Evolutionary conservation across 1,284 basidiomycete genomes (phyloP).

Genomic region (Prillingera fragicola): DNA sequence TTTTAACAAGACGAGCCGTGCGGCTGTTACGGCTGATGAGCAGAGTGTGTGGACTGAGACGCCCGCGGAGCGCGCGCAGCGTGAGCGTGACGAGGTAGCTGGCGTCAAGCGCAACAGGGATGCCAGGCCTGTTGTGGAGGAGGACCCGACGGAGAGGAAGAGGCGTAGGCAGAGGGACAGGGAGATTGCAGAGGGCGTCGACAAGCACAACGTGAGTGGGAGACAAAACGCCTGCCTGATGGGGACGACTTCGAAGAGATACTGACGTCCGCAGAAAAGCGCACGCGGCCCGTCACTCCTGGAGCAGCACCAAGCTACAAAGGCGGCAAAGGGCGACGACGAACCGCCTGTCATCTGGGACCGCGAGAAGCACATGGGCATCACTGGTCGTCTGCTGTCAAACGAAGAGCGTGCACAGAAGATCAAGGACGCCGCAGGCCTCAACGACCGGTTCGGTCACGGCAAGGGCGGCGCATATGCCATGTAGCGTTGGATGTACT

Average conservation of each 20-base stretch:
- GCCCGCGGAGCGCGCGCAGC: constrained; percentile 74
- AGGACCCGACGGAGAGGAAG: constrained; percentile 51
- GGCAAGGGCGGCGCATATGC: constrained; percentile 46
- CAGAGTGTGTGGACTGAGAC: constrained; percentile 85
- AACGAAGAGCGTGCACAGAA: constrained; percentile 69
- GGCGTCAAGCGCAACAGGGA: constrained; percentile 70
- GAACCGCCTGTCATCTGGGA: constrained; percentile 73
- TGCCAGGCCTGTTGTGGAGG: constrained; percentile 51
- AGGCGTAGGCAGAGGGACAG: constrained; percentile 58
- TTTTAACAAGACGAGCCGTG: constrained; percentile 39
- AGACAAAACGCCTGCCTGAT: background rate
- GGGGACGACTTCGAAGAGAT: background rate
- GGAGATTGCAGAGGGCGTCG: constrained; percentile 63
- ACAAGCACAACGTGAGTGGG: constrained; percentile 68
- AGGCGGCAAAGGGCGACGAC: constrained; percentile 51
- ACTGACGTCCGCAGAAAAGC: constrained; percentile 53
- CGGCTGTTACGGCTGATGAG: constrained; percentile 49
- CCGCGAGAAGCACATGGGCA: constrained; percentile 73
- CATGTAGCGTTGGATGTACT: constrained; percentile 15
- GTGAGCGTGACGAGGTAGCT: constrained; percentile 75
- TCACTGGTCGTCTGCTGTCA: constrained; percentile 77
- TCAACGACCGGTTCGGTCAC: constrained; percentile 72
- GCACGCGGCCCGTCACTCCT: constrained; percentile 64
- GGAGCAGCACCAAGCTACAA: constrained; percentile 55
- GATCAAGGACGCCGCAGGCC: constrained; percentile 67